These are phyloP conservation scores for Podosphaera xanthii DNA, from an alignment of 2,329 filamentous ascomycete species.

Conservation along the genomic window DNA sequence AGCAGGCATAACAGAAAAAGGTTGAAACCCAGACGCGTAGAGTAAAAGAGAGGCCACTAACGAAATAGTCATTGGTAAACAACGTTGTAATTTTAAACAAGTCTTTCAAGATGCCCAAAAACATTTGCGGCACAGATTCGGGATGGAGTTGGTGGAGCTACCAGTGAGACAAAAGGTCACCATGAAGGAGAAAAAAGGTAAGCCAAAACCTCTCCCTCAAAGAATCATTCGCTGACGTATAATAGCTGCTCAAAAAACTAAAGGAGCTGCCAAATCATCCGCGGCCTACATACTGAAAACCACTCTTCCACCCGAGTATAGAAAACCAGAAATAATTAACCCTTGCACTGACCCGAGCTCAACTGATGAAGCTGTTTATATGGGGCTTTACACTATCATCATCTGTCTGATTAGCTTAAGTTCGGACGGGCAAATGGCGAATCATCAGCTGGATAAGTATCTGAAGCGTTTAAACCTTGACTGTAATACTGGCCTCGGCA, in stretches of 20 bases:
- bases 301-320: slow-evolving; percentile 44
- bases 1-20: slow-evolving; percentile 40
- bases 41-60: neutral
- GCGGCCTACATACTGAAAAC: slow-evolving; percentile 60
- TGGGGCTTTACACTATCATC: slow-evolving; percentile 58
- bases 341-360: slow-evolving; percentile 43
- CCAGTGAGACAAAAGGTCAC: slow-evolving; percentile 63
- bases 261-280: slow-evolving; percentile 28
- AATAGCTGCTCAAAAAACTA: slow-evolving; percentile 18
- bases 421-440: slow-evolving; percentile 43
- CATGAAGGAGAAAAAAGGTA: slow-evolving; percentile 55
- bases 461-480: slow-evolving; percentile 55
- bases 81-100: slow-evolving; percentile 45
- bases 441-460: slow-evolving; percentile 57
- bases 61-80: slow-evolving; percentile 17
- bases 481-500: slow-evolving; percentile 46
- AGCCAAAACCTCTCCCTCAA: slow-evolving; percentile 6
- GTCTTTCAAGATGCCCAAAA: slow-evolving; percentile 60
- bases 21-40: slow-evolving; percentile 17
- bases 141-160: slow-evolving; percentile 80
- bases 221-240: slow-evolving; percentile 18
- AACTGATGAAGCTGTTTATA: slow-evolving; percentile 55
- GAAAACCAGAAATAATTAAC: slow-evolving; percentile 39
- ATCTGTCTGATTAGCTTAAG: slow-evolving; percentile 56
- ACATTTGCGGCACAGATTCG: slow-evolving; percentile 49